phyloP scores from a whole-genome alignment of 441 rosid genomes.

The Francoa sonchifolia region DNA sequence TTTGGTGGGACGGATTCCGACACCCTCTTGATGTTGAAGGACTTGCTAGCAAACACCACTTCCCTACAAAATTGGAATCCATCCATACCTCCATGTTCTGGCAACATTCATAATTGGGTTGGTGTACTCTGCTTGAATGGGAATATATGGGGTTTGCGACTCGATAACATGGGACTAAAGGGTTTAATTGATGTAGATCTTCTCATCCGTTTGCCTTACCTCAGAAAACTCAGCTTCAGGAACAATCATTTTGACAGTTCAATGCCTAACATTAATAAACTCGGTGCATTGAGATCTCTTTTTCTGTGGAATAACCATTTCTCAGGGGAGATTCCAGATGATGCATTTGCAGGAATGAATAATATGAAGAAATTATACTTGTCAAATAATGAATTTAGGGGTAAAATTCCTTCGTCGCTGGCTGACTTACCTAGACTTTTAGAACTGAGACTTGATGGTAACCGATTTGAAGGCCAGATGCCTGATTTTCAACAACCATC shows the following conservation, averaged over 20 bases:
- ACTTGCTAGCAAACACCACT: constrained; percentile 21
- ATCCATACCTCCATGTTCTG: constrained; percentile 29
- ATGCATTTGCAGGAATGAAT: constrained; percentile 54
- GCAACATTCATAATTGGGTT: constrained; percentile 35
- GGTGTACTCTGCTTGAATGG: constrained; percentile 48
- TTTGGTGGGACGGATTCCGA: constrained; percentile 24
- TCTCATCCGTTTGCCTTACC: constrained; percentile 25
- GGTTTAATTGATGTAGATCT: constrained; percentile 43
- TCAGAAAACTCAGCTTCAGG: constrained; percentile 66
- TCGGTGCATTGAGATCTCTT: constrained; percentile 40
- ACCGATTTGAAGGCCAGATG: constrained; percentile 42
- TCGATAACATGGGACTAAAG: constrained; percentile 47
- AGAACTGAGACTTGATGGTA: constrained; percentile 58
- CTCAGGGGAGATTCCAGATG: constrained; percentile 46
- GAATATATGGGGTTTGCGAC: constrained; percentile 49
- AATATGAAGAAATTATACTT: constrained; percentile 52
- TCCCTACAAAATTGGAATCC: constrained; percentile 43
- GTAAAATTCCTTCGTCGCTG: constrained; percentile 47
- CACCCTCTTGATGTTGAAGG: constrained; percentile 44
- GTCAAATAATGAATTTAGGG: constrained; percentile 51
- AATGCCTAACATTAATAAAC: constrained; percentile 45
- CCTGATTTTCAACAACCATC: constrained; percentile 40
- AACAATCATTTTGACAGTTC: constrained; percentile 51
- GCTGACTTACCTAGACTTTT: constrained; percentile 36
- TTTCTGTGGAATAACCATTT: constrained; percentile 59